Evolutionary conservation across 2,329 filamentous ascomycete species (phyloP), one percentile per base, ranked within the genome.

Genomic region (Aspergillus felis): DNA sequence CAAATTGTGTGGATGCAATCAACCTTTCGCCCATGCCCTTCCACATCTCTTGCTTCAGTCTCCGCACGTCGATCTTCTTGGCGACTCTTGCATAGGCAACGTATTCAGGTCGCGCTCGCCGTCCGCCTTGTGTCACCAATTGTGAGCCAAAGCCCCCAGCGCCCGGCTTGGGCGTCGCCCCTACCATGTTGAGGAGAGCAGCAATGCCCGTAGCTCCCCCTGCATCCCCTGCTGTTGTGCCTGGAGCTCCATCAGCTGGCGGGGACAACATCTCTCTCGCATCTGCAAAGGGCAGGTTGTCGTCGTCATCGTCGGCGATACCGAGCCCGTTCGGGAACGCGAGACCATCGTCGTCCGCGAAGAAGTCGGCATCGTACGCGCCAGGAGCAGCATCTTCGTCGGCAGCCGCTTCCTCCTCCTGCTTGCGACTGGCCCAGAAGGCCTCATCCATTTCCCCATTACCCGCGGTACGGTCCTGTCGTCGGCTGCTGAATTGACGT

Each of bases 301-400:
- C 76, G 51, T 77, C 75, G 17, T 80, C 78, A 53, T 80, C 78
- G 58, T 80, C 78, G 50, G 71, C 74, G 51, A 79, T 61, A 42
- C 75, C 77, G 52, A 76, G 68, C 38, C 77, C 78, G 54, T 78
- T 76, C 32, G 77, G 76, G 64, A 79, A 79, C 17, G 76, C 73
- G 53, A 78, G 69, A 8, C 76, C 78, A 61, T 80, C 78, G 68
- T 97, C 94, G 67, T 94, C 89, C 12, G 76, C 76, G 79, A 97
- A 99, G 83, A 97, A 99, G 74, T 97, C 90, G 58, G 94, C 93
- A 72, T 97, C 92, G 74, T 97, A 99, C 70, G 95, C 88, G 59
- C 92, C 92, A 2, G 82, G 82, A 41, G 77, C 82, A 3, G 79
- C 83, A 48, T 86, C 85, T 25, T 88, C 87, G 52, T 79, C 76